Evolutionary conservation across 495 filamentous ascomycete species (phyloP).

Genomic region (Penicillium simplicissimum): DNA sequence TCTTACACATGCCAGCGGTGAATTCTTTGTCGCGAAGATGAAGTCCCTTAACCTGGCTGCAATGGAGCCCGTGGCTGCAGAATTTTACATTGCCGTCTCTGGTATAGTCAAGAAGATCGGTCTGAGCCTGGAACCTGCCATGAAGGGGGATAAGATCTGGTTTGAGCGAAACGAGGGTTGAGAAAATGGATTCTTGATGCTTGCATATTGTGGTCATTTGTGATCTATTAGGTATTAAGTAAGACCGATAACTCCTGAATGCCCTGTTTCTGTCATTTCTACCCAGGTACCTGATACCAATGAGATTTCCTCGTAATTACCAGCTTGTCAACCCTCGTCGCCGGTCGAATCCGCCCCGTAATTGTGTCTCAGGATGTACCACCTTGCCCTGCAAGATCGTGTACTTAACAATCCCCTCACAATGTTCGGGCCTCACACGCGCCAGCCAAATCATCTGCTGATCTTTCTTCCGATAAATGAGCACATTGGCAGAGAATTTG

Average conservation of each 20-base stretch:
- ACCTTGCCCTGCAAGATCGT: constrained; percentile 92
- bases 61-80: constrained; percentile 19
- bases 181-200: constrained; percentile 6
- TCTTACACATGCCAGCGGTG: constrained; percentile 16
- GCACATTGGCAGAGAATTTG: constrained; percentile 88
- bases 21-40: constrained; percentile 22
- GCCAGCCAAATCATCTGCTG: constrained; percentile 93
- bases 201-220: not conserved
- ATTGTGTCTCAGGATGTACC: constrained; percentile 79
- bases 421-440: constrained; percentile 82
- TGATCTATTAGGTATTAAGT: not conserved
- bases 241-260: no score
- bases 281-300: not conserved
- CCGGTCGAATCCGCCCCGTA: constrained; percentile 89
- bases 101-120: constrained; percentile 36
- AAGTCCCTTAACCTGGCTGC: not conserved
- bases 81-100: constrained; percentile 39
- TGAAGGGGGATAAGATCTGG: constrained; percentile 35
- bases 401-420: constrained; percentile 86
- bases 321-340: constrained; percentile 78
- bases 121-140: constrained; percentile 27
- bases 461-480: constrained; percentile 76
- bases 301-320: constrained; percentile 43
- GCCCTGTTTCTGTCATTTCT: not conserved
- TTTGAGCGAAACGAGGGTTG: constrained; percentile 28